Base-by-base conservation (phyloP, 2,329 filamentous ascomycete genomes). In the Scleromitrula shiraiana region DNA sequence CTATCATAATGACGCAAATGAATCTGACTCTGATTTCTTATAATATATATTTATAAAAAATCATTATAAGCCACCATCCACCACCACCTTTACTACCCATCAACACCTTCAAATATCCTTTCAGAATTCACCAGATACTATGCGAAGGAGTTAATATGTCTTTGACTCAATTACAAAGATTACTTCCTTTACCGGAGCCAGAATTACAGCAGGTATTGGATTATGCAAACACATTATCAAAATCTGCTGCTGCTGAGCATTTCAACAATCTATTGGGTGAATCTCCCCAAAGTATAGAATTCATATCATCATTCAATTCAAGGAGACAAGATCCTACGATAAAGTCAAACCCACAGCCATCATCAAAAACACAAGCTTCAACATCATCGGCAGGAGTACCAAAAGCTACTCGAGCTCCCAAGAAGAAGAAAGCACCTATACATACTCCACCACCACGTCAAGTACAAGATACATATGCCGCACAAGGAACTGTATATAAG, bases 261-360 rank as follows among this genome's bases (percentile, higher is more conserved):
- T 83, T 98, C 52, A 85, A 82, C 65, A 88, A 93, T 62, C 72
- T 98, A 45, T 77, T 98, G 0, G 93, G 91, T 41, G 88, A 95
- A 64, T 89, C 86, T 6, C 79, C 89, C 1, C 81, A 85, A 58
- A 76, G 79, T 2, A 66, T 86, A 43, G 82, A 86, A 57, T 87
- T 87, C 61, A 85, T 87, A 51, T 73, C 81, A 19, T 77, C 76
- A 9, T 87, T 85, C 68, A 97, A 95, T 63, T 77, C 82, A 3
- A 78, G 72, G 15, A 68, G 79, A 42, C 67, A 73, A 56, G 71
- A 71, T 17, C 70, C 70, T n/a, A 46, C 43, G 7, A 38, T 54
- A 14, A 39, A 45, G 38, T 19, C 51, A 5, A 8, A 30, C 2
- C 22, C 37, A 6, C 20, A 50, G 5, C 33, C 41, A 20, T 32